Evolutionary conservation across 2,329 filamentous ascomycete genomes (phyloP), one percentile per base, ranked within the genome.

Genomic region (Aureobasidium sp.): DNA sequence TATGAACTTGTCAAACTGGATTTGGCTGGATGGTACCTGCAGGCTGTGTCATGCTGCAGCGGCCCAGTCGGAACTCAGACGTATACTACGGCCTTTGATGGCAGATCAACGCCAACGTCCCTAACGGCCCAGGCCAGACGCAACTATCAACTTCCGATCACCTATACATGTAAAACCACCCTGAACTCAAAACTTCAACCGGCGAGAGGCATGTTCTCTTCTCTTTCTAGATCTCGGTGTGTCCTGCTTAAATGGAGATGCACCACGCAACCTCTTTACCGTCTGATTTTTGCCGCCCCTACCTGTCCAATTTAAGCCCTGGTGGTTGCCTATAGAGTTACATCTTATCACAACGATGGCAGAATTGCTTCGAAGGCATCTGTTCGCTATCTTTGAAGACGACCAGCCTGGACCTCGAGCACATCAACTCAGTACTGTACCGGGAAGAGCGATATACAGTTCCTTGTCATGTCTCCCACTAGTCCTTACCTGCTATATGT

Each of bases 361-460:
- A 47, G 45, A 21, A 23, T 9, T 45, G 1, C 0, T 59, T 5
- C 31, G 33, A 5, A 59, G 55, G 31, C 55, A 29, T 27, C n/a
- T 59, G 2, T 59, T 40, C 11, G 43, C 33, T 7, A 37, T 59
- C 35, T 50, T 59, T 10, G 55, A 49, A 35, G 55, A 59, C 23
- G 33, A 38, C 8, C n/a, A 31, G 4, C 40, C 43, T 42, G 43
- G 27, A 23, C 43, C 43, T 13, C 38, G 17, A 40, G 17, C 33
- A 27, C 27, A 29, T 29, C 25, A 37, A 17, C 33, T 42, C n/a
- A 43, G 8, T 6, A 15, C 25, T 10, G 3, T 21, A 13, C 8
- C 25, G 4, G 57, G 11, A 1, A 45, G 21, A 23, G 37, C 45
- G 2, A 29, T 53, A 17, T 60, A 49, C 37, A 27, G 38, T 15